Conservation (phyloP, 2,329 filamentous ascomycete species). For the Clarireedia homoeocarpa region DNA sequence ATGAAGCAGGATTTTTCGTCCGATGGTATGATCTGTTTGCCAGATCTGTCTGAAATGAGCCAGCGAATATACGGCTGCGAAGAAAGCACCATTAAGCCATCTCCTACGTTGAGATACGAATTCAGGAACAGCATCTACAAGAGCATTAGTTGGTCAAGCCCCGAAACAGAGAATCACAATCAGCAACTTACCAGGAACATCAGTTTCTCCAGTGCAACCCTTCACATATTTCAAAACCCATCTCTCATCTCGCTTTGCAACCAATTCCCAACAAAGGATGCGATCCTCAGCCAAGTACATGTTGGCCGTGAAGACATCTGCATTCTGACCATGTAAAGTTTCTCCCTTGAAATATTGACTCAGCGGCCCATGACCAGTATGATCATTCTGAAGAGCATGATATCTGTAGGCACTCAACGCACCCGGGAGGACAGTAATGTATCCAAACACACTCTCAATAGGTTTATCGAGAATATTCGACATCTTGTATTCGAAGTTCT, state of each 20-base stretch:
- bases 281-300: conserved; percentile 90
- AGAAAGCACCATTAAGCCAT: conserved; percentile 98
- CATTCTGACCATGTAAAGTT: conserved; percentile 89
- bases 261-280: conserved; percentile 89
- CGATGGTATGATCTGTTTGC: conserved; percentile 82
- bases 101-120: conserved; percentile 94
- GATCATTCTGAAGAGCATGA: conserved; percentile 92
- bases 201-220: conserved; percentile 91
- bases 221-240: conserved; percentile 99
- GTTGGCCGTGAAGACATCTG: conserved; percentile 95
- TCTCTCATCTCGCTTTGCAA: conserved; percentile 86
- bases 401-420: conserved; percentile 93
- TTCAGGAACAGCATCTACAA: conserved; percentile 79
- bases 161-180: neutral
- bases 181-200: conserved; percentile 73
- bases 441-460: conserved; percentile 92
- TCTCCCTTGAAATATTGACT: conserved; percentile 99
- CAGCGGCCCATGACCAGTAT: conserved; percentile 86
- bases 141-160: conserved; percentile 8
- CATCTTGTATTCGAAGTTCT: conserved; percentile 99
- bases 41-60: conserved; percentile 93
- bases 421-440: conserved; percentile 93
- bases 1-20: conserved; percentile 84
- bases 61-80: conserved; percentile 94
- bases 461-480: conserved; percentile 98